These are phyloP conservation scores for Pilasporangium apinafurcum DNA, from an alignment of 352 stramenopile genomes.

Conservation along the genomic window DNA sequence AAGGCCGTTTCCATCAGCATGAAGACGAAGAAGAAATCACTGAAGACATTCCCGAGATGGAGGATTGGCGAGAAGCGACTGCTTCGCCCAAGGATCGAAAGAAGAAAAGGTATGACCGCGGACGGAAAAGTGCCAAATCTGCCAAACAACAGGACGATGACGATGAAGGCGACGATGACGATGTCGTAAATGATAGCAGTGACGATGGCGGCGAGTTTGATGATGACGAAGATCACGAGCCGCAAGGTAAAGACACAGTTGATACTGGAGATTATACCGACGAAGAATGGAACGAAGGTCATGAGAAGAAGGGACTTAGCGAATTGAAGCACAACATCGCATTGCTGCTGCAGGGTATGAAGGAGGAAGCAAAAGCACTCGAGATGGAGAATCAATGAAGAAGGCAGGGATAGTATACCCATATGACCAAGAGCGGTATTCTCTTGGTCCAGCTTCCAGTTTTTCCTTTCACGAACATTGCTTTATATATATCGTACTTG, in stretches of 20 bases:
- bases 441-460: too few relatives aligned
- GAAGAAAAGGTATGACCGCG: too few relatives aligned
- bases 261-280: slow-evolving; percentile 7
- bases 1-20: slow-evolving; percentile 30
- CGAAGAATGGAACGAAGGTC: slow-evolving; percentile 44
- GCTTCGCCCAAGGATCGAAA: slow-evolving; percentile 2
- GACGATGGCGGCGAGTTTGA: slow-evolving; percentile 17
- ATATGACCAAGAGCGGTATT: too few relatives aligned
- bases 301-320: slow-evolving; percentile 49
- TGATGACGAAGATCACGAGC: slow-evolving; percentile 9
- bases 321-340: slow-evolving; percentile 65
- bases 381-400: slow-evolving; percentile 7
- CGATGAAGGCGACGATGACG: slow-evolving; percentile 15
- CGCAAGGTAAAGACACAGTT: slow-evolving; percentile 10
- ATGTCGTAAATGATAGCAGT: slow-evolving; percentile 18
- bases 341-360: slow-evolving; percentile 48
- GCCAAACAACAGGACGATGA: slow-evolving; percentile 25
- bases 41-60: slow-evolving; percentile 53
- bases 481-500: too few relatives aligned
- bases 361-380: slow-evolving; percentile 45
- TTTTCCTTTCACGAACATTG: too few relatives aligned
- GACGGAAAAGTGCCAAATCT: slow-evolving; percentile 9
- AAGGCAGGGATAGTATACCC: too few relatives aligned
- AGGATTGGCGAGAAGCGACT: slow-evolving; percentile 23
- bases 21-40: slow-evolving; percentile 51